A percentile compares a stretch with the other conserved stretches of the same genome.
Evolutionary conservation across 2,329 filamentous ascomycete genomes (phyloP).

Genomic region (Gaeumannomyces tritici): DNA sequence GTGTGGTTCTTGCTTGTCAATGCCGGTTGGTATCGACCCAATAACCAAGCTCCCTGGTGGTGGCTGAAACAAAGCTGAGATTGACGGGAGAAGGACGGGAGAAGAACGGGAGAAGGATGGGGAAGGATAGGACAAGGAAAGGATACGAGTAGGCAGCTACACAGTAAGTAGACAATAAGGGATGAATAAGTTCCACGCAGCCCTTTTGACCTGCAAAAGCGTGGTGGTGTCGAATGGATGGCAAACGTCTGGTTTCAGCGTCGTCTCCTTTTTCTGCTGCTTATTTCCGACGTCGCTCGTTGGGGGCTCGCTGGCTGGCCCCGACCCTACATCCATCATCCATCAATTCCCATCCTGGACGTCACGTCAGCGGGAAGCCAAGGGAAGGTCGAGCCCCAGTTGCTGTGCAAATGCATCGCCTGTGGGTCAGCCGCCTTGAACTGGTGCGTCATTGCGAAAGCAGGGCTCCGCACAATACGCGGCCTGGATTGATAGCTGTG

Average conservation of each 20-base stretch:
- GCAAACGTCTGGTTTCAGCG: neutral
- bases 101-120: neutral
- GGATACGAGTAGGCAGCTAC: too few species aligned
- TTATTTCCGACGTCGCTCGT: neutral
- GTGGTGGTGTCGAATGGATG: neutral
- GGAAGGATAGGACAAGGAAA: neutral
- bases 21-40: neutral
- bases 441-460: neutral
- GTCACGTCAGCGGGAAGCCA: neutral
- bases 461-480: neutral
- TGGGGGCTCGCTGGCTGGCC: too few species aligned
- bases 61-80: neutral
- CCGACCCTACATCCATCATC: too few species aligned
- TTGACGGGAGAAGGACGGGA: neutral
- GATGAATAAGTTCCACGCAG: neutral
- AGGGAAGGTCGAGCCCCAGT: neutral
- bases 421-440: neutral
- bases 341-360: neutral
- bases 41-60: neutral
- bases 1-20: neutral
- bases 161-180: neutral
- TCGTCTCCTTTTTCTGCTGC: neutral
- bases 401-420: neutral
- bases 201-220: neutral
- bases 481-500: too few species aligned